Conservation (phyloP, 2,329 filamentous ascomycete species). For the Pestalotiopsis sp. region DNA sequence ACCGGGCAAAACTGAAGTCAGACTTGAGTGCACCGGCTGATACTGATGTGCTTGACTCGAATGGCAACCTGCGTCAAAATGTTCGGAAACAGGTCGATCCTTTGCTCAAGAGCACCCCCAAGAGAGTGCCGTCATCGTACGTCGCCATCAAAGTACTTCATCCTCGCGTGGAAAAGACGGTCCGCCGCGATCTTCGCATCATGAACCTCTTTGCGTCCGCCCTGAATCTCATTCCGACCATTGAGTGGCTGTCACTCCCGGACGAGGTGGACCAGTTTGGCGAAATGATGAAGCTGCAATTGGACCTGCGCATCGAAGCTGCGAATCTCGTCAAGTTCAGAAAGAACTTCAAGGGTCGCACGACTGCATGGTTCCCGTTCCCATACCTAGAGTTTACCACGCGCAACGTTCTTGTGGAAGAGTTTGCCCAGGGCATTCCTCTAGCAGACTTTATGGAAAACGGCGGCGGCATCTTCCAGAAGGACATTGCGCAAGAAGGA, state of each 20-base stretch:
- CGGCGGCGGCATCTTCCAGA: conserved; percentile 88
- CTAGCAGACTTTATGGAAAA: conserved; percentile 88
- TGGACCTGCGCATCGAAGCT: conserved; percentile 92
- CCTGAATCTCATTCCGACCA: conserved; percentile 87
- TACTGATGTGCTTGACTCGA: conserved; percentile 55
- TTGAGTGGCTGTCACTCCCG: conserved; percentile 95
- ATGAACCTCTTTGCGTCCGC: conserved; percentile 89
- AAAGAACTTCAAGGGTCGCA: conserved; percentile 84
- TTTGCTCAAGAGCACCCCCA: conserved; percentile 83
- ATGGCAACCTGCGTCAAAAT: conserved; percentile 64
- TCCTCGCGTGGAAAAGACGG: conserved; percentile 84
- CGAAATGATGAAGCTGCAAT: conserved; percentile 97
- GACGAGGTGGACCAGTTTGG: conserved; percentile 94
- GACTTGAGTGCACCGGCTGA: conserved; percentile 69
- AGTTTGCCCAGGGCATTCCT: conserved; percentile 94
- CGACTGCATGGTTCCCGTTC: conserved; percentile 95
- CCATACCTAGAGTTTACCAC: conserved; percentile 93
- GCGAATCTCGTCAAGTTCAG: conserved; percentile 89
- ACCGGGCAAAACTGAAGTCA: conserved; percentile 88
- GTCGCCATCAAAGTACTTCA: conserved; percentile 97
- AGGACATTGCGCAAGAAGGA: conserved; percentile 92
- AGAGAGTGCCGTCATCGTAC: conserved; percentile 84
- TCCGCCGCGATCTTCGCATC: conserved; percentile 88
- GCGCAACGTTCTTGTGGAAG: conserved; percentile 88
- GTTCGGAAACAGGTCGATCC: conserved; percentile 82